Conservation (phyloP, 164 flowering plant genomes). For the Tetrastigma voinierianum region DNA sequence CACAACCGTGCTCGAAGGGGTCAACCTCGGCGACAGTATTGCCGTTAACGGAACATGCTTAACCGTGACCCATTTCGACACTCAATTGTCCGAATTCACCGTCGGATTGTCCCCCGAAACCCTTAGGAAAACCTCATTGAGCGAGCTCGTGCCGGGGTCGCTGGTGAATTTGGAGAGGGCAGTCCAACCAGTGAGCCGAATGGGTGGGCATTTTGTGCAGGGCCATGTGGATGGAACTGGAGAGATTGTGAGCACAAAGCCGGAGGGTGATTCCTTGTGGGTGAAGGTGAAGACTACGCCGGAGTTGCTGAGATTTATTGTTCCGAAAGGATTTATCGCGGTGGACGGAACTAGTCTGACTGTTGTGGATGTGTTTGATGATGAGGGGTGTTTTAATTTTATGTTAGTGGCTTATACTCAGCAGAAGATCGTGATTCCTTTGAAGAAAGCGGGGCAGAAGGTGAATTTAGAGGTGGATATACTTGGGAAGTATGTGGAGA, state of each 20-base stretch:
- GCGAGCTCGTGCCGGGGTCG: constrained; percentile 58
- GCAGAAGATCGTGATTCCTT: constrained; percentile 79
- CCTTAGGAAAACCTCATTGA: constrained; percentile 64
- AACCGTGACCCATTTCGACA: constrained; percentile 70
- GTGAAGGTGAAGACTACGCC: constrained; percentile 63
- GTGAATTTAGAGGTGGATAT: constrained; percentile 96
- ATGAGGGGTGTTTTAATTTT: constrained; percentile 73
- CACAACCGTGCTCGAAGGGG: constrained; percentile 58
- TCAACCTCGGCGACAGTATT: constrained; percentile 91
- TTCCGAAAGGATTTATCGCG: constrained; percentile 86
- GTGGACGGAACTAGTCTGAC: constrained; percentile 97
- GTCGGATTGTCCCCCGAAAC: constrained; percentile 90
- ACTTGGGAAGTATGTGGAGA: constrained; percentile 91
- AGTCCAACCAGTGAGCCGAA: constrained; percentile 51
- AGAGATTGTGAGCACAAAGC: constrained; percentile 51
- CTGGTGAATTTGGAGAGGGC: constrained; percentile 78
- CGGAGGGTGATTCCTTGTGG: constrained; percentile 89
- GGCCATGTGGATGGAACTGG: constrained; percentile 97
- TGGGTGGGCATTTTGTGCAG: constrained; percentile 99
- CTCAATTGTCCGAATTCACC: constrained; percentile 42
- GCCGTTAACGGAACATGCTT: constrained; percentile 90
- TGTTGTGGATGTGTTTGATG: constrained; percentile 81
- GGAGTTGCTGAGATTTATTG: constrained; percentile 65
- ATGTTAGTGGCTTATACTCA: constrained; percentile 92
- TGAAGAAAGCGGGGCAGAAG: constrained; percentile 82